Evolutionary conservation across 306 rosid species (phyloP), one percentile per base, ranked within the genome.

Genomic region (Vigna trinervia): DNA sequence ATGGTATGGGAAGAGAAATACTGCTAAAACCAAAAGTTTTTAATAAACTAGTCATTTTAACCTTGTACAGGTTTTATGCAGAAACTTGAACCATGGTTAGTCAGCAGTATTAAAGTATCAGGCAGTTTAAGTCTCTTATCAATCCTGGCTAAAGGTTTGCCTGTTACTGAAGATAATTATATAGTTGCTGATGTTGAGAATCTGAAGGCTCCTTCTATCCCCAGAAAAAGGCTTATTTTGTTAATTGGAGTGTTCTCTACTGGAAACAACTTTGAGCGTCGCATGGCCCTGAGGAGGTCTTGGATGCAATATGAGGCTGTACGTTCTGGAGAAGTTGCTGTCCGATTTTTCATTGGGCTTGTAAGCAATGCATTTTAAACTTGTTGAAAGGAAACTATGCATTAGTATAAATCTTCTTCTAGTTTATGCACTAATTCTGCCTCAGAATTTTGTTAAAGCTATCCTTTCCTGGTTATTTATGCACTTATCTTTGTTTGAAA

Each of bases 81-180:
- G 97, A 94, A 89, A 78, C 92, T 94, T 73, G 98, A 92, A 73
- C 98, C 97, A 7, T 94, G 98, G 95, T 84, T 82, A 63, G 97
- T 92, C 75, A 84, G 79, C 84, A 84, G 75, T 72, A 79, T 92
- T 80, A 88, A 87, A 82, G 89, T 89, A 63, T 74, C 85, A 11
- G 96, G 97, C 38, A 86, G 87, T 76, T 75, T 94, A 77, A 84
- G 76, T 82, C 66, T 90, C 50, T 83, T 94, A 73, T 94, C 97
- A n/a, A 85, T 85, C 66, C 81, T 94, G 78, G 98, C 98, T 47
- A 94, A 89, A 89, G 98, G 92, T 68, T 89, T 94, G 68, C 98
- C 98, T 52, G 90, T 89, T 74, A 82, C 93, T 17, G 98, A 94
- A 86, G 97, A 92, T 82, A 87, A 80, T 75, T 93, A 90, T 74